Percentiles rank a stretch among this genome's conserved stretches.
Conservation (phyloP, 176 grass and related monocot genomes). For the Avena insularis region DNA sequence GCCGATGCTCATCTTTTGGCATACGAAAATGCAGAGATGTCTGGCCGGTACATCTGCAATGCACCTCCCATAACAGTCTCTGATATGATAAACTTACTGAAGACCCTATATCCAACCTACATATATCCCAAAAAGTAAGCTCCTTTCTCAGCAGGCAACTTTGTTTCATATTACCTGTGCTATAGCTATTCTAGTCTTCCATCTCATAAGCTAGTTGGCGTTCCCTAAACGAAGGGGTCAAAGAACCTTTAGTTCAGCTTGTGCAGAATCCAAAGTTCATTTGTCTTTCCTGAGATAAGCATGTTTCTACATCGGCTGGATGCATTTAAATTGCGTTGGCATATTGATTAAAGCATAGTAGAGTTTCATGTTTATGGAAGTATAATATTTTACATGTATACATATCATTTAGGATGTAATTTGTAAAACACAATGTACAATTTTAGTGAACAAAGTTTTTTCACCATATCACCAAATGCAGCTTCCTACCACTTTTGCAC, state of each 20-base stretch:
- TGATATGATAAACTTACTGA: slow-evolving; percentile 50
- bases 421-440: background rate
- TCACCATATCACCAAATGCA: background rate
- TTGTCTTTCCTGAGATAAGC: background rate
- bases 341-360: background rate
- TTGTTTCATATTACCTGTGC: background rate
- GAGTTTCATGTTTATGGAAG: background rate
- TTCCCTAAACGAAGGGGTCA: background rate
- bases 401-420: background rate
- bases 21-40: slow-evolving; percentile 47
- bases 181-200: background rate
- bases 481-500: background rate
- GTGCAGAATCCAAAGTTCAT: background rate
- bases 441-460: background rate
- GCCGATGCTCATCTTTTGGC: slow-evolving; percentile 51
- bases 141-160: background rate
- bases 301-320: background rate
- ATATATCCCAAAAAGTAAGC: slow-evolving; percentile 54
- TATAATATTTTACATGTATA: background rate
- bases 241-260: background rate
- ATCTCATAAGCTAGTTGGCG: background rate
- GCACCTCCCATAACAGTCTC: slow-evolving; percentile 40
- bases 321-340: background rate
- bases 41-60: slow-evolving; percentile 51
- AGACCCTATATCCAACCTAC: slow-evolving; percentile 46